Evolutionary conservation across 371 early-diverging fungal species (phyloP), one percentile per base, ranked within the genome.

Genomic region (Funneliformis caledonium): DNA sequence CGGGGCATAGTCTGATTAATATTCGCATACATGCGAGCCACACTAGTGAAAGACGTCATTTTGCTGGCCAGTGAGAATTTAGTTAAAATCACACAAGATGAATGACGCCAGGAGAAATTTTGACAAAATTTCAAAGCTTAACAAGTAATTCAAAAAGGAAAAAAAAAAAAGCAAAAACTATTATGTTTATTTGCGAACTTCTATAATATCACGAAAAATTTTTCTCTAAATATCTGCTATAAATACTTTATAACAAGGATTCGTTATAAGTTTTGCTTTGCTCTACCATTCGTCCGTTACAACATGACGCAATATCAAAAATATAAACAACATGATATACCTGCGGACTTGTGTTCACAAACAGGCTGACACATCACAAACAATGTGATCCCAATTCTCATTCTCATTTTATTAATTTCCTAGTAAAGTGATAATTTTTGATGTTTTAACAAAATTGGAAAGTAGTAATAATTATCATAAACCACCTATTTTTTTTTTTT

Each of bases 11-110:
- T 91, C 82, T 87, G 82, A 86, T 97, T 97, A 45, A 92, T 97
- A 86, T 96, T 93, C 43, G 97, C 93, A 86, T 99, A 98, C 75
- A 92, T 93, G 82, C 94, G 90, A 75, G 96, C 93, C 83, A 93
- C 85, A 84, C 92, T 93, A 83, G 85, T 82, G 72, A 80, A 83
- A 52, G 84, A 65, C 64, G 64, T 45, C 16, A 42, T 68, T 31
- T 64, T 64, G 56, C 56, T 56, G 16, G 56, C 19, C 56, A 56
- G 19, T 19, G 16, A 19, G n/a, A 37, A 37, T 37, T 56, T 56
- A 56, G 2, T 56, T 56, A 7, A 56, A 19, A 19, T 64, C 64
- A 31, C 64, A 64, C 22, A 64, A 64, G 8, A 10, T 12, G 64
- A 31, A 64, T 64, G 64, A 64, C 19, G 56, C 56, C 16, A 5